Evolutionary conservation across 176 grass and related monocot species (phyloP).

Genomic region (Dendrocalamus sinicus): DNA sequence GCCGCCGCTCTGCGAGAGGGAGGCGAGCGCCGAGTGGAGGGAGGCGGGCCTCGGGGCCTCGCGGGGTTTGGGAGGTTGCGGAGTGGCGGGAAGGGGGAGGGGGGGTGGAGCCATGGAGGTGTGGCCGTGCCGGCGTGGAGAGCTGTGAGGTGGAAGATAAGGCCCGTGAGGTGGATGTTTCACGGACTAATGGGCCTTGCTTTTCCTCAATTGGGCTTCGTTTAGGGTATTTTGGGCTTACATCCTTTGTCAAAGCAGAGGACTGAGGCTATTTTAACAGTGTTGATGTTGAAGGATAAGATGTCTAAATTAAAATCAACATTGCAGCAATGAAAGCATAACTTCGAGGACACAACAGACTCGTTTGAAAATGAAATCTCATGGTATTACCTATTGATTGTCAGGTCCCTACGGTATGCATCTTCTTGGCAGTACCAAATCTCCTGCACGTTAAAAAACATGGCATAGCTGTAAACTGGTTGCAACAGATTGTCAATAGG

Average conservation of each 20-base stretch:
- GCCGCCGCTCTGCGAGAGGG: constrained; percentile 38
- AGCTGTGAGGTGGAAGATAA: constrained; percentile 37
- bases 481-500: background rate
- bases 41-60: background rate
- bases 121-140: background rate
- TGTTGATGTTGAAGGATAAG: too few species aligned
- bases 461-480: background rate
- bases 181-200: background rate
- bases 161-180: constrained; percentile 34
- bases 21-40: constrained; percentile 2
- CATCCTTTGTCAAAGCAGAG: background rate
- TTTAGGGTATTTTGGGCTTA: background rate
- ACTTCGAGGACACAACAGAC: background rate
- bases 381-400: constrained; percentile 83
- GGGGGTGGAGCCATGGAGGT: constrained; percentile 49
- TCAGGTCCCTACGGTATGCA: constrained; percentile 89
- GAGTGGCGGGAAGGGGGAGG: constrained; percentile 45
- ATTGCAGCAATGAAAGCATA: constrained; percentile 5
- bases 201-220: background rate
- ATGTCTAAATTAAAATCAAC: constrained; percentile 9
- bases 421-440: constrained; percentile 89
- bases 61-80: constrained; percentile 36
- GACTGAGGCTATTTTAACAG: background rate
- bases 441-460: constrained; percentile 57
- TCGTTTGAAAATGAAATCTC: constrained; percentile 7